Evolutionary conservation across 108 stramenopile species (phyloP).

Genomic region (Fistulifera pelliculosa): DNA sequence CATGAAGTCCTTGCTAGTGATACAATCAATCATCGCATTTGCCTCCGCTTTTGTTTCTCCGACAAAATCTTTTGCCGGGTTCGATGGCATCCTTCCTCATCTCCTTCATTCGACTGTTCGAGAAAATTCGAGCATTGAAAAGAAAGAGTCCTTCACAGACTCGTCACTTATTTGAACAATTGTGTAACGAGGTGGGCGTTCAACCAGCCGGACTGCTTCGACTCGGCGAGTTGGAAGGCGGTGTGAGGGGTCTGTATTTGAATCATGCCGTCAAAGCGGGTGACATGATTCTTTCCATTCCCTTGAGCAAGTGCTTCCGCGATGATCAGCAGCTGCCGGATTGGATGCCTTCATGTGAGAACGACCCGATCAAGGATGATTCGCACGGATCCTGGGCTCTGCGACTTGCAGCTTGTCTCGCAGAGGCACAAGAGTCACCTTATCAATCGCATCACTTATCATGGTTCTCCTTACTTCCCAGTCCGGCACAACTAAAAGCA

Average conservation of each 20-base stretch:
- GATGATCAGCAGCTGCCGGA: slow-evolving; percentile 54
- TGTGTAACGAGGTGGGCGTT: slow-evolving; percentile 4
- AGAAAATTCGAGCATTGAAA: no score
- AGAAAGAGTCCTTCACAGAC: no score
- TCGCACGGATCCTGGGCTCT: slow-evolving; percentile 46
- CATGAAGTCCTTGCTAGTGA: no score
- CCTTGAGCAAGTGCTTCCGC: slow-evolving; percentile 46
- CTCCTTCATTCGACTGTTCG: no score
- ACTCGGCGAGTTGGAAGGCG: slow-evolving; percentile 4
- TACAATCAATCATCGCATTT: no score
- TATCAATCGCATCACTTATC: slow-evolving; percentile 9
- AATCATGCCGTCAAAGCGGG: slow-evolving; percentile 26
- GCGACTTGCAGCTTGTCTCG: slow-evolving; percentile 48
- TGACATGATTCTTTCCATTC: slow-evolving; percentile 43
- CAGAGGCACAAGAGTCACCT: slow-evolving; percentile 28
- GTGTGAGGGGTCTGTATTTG: slow-evolving; percentile 39
- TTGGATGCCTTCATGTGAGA: slow-evolving; percentile 7
- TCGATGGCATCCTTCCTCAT: no score
- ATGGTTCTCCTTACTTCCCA: slow-evolving; percentile 48
- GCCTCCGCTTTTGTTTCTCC: no score
- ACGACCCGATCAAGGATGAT: slow-evolving; percentile 4
- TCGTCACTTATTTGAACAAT: neutral
- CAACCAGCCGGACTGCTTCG: neutral
- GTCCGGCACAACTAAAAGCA: slow-evolving; percentile 32
- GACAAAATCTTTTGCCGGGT: no score